Conservation (phyloP, 352 stramenopile genomes). For the Globisporangium sylvaticum region DNA sequence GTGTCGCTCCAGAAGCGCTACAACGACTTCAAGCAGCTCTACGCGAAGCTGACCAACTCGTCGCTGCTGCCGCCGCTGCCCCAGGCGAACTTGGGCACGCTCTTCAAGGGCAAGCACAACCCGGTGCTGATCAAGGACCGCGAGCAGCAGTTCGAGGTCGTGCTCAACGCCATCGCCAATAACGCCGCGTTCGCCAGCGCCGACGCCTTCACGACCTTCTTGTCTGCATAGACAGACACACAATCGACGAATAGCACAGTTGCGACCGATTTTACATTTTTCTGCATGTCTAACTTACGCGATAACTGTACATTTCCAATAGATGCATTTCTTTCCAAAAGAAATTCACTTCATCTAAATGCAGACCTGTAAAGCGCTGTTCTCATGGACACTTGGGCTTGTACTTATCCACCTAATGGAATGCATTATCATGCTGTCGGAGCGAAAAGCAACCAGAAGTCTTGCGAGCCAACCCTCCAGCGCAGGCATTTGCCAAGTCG, state of each 20-base stretch:
- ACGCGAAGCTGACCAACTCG: conserved; percentile 32
- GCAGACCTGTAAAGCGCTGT: too few species aligned
- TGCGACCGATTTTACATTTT: neutral
- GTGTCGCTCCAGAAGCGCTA: conserved; percentile 61
- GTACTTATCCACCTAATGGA: too few species aligned
- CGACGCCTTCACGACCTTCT: conserved; percentile 57
- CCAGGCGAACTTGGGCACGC: conserved; percentile 33
- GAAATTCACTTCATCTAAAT: too few species aligned
- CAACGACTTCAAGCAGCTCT: conserved; percentile 79
- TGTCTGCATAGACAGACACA: conserved; percentile 13
- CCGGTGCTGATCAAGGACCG: conserved; percentile 53
- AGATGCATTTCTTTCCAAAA: neutral
- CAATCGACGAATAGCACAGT: neutral
- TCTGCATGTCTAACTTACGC: conserved; percentile 7
- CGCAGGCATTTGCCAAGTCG: too few species aligned
- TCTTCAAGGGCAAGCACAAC: conserved; percentile 63
- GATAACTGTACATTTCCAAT: neutral
- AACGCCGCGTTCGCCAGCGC: conserved; percentile 37
- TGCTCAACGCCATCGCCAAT: conserved; percentile 69
- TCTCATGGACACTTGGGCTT: too few species aligned
- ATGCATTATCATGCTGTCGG: too few species aligned
- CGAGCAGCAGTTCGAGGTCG: conserved; percentile 48
- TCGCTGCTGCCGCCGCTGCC: conserved; percentile 51
- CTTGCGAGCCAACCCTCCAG: too few species aligned
- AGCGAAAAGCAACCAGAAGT: too few species aligned